Evolutionary conservation across 768 basidiomycete species (phyloP), one percentile per base, ranked within the genome.

Genomic region (Rhizopogon sp.): DNA sequence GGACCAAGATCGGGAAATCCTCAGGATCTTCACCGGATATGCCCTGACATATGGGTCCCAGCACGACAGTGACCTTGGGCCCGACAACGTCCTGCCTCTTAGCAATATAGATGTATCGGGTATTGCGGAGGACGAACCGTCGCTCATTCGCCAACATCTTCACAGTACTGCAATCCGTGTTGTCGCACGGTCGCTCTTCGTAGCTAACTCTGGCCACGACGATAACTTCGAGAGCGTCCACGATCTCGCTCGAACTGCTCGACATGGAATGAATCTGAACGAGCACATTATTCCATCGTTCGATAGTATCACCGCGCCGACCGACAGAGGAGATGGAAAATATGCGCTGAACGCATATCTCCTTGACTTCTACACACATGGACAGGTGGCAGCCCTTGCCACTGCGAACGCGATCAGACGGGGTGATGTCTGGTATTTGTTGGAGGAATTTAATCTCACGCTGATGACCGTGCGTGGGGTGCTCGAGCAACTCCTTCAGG

Each of bases 341-440:
- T 67, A 68, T 43, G 69, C 68, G 8, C 72, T 87, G 43, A 88
- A 88, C 56, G 86, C 83, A 0, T 87, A 87, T 60, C 65, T 88
- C 14, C 69, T 80, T 43, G 88, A 90, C 62, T 90, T 87, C 67
- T 87, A 79, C 62, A 76, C 64, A 0, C 88, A 89, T 55, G 88
- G 87, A 0, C 83, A 84, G 62, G 69, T 72, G 6, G 62, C 67
- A 2, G 71, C 80, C 1, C 64, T 87, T 35, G 72, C 70, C 10
- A 58, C 58, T 0, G 81, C 82, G 5, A 87, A 87, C 50, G 81
- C 76, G 1, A 82, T 87, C 42, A 69, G 84, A n/a, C 64, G 69
- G 5, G 83, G 82, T 8, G 84, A 87, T 25, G 57, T 86, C n/a
- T 87, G 85, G 84, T 86, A 79, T 65, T 58, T 78, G 6, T 71